These are phyloP conservation scores for Auriscalpium orientale DNA, from an alignment of 768 basidiomycete genomes.

Conservation along the genomic window DNA sequence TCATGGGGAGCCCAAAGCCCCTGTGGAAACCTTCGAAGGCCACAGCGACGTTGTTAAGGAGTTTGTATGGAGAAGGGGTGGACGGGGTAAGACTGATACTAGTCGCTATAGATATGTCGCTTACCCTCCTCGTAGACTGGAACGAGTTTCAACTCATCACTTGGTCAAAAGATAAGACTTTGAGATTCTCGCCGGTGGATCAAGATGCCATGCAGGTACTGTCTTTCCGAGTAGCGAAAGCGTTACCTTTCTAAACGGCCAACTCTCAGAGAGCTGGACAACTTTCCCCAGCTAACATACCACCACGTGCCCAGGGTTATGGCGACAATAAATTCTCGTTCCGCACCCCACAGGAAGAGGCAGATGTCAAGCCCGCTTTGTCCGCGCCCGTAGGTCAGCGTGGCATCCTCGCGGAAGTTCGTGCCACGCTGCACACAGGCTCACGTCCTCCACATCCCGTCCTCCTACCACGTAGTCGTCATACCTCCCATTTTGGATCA, in stretches of 20 bases:
- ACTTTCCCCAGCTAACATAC: slow-evolving; percentile 8
- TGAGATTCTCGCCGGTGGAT: slow-evolving; percentile 87
- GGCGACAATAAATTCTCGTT: slow-evolving; percentile 38
- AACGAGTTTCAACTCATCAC: slow-evolving; percentile 60
- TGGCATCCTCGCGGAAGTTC: slow-evolving; percentile 62
- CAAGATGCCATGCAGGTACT: slow-evolving; percentile 58
- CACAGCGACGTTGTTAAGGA: slow-evolving; percentile 94
- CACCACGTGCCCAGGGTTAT: slow-evolving; percentile 9
- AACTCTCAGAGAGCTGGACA: slow-evolving; percentile 21
- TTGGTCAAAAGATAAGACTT: slow-evolving; percentile 85
- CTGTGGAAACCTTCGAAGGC: slow-evolving; percentile 75
- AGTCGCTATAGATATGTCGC: background rate
- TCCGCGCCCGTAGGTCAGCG: slow-evolving; percentile 65
- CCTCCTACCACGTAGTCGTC: slow-evolving; percentile 28
- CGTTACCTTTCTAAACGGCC: background rate
- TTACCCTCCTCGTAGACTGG: slow-evolving; percentile 19
- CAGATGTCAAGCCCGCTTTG: slow-evolving; percentile 22
- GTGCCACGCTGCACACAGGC: slow-evolving; percentile 38
- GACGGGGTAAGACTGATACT: slow-evolving; percentile 32
- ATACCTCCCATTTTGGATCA: slow-evolving; percentile 1
- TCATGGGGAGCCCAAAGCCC: slow-evolving; percentile 29
- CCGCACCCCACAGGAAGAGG: slow-evolving; percentile 42
- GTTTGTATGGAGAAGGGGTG: slow-evolving; percentile 88
- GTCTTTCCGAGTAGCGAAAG: slow-evolving; percentile 4
- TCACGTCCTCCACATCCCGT: slow-evolving; percentile 16